Percentiles rank a stretch among this genome's conserved stretches.
Evolutionary conservation across 495 filamentous ascomycete species (phyloP).

Genomic region (Penicillium verhagenii): DNA sequence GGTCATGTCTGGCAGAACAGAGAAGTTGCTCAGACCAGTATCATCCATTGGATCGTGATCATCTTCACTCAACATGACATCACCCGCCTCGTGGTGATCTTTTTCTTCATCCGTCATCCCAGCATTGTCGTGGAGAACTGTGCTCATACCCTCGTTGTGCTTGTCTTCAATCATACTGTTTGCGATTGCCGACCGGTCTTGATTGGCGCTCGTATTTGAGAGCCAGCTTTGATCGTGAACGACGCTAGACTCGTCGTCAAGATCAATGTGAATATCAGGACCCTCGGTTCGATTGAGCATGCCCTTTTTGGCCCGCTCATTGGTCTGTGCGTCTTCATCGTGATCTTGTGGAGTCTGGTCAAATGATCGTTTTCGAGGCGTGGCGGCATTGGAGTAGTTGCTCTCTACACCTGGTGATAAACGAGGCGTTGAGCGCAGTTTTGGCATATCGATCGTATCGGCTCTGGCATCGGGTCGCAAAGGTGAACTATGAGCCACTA

Average conservation of each 20-base stretch:
- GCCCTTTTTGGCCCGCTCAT: conserved; percentile 36
- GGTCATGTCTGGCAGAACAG: conserved; percentile 86
- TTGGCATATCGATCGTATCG: conserved; percentile 23
- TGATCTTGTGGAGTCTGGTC: conserved; percentile 37
- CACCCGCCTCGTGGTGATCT: conserved; percentile 4
- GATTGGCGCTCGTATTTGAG: conserved; percentile 15
- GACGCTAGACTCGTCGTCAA: conserved; percentile 32
- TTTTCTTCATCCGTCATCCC: conserved; percentile 22
- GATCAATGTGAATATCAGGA: conserved; percentile 31
- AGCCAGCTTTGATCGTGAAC: conserved; percentile 21
- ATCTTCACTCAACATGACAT: conserved; percentile 12
- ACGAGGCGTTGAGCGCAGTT: conserved; percentile 12
- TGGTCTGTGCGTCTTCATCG: conserved; percentile 15
- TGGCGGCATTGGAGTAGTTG: conserved; percentile 12
- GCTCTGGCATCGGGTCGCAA: conserved; percentile 18
- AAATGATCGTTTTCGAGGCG: conserved; percentile 40
- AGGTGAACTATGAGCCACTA: conserved; percentile 6
- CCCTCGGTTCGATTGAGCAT: conserved; percentile 21
- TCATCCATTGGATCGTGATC: conserved; percentile 61
- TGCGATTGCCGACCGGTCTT: conserved; percentile 25
- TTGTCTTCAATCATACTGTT: conserved; percentile 43
- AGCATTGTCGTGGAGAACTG: conserved; percentile 34
- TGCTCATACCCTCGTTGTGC: conserved; percentile 46
- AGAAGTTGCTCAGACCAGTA: conserved; percentile 83
- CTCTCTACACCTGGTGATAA: conserved; percentile 12